Evolutionary conservation across 176 grass and related monocot genomes (phyloP).

Genomic region (Zoysia japonica): DNA sequence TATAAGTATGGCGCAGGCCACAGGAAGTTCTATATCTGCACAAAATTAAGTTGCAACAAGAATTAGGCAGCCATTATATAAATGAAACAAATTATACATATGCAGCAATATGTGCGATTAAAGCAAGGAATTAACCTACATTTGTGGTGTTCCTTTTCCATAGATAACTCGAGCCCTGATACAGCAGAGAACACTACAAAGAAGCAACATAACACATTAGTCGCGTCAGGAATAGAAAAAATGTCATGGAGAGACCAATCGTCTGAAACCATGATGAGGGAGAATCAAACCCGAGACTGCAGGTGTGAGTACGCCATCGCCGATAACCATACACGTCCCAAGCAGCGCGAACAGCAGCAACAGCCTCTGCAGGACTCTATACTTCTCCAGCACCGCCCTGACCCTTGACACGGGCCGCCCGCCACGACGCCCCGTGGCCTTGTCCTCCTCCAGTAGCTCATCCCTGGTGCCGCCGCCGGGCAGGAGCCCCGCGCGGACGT

Average conservation of each 20-base stretch:
- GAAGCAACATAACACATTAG: neutral
- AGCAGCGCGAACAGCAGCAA: constrained; percentile 84
- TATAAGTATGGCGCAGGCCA: constrained; percentile 74
- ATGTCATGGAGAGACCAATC: neutral
- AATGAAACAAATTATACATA: neutral
- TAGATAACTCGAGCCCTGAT: constrained; percentile 83
- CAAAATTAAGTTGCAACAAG: constrained; percentile 26
- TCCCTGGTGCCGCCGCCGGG: constrained; percentile 63
- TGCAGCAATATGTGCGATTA: neutral
- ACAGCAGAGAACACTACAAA: constrained; percentile 90
- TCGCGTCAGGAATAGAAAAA: neutral
- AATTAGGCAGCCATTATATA: constrained; percentile 21
- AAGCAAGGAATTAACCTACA: constrained; percentile 59
- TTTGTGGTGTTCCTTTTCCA: constrained; percentile 80
- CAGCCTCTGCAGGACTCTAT: constrained; percentile 70
- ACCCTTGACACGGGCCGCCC: constrained; percentile 22
- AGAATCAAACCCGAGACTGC: constrained; percentile 75
- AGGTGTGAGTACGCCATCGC: constrained; percentile 95
- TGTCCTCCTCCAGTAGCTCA: constrained; percentile 54
- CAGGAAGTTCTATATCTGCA: constrained; percentile 89
- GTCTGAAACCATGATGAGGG: constrained; percentile 21
- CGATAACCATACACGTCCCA: constrained; percentile 93
- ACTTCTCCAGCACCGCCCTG: constrained; percentile 61
- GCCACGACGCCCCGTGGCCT: neutral
- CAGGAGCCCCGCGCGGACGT: constrained; percentile 72